Conservation (phyloP, 176 grass and related monocot genomes). For the Chrysopogon serrulatus region DNA sequence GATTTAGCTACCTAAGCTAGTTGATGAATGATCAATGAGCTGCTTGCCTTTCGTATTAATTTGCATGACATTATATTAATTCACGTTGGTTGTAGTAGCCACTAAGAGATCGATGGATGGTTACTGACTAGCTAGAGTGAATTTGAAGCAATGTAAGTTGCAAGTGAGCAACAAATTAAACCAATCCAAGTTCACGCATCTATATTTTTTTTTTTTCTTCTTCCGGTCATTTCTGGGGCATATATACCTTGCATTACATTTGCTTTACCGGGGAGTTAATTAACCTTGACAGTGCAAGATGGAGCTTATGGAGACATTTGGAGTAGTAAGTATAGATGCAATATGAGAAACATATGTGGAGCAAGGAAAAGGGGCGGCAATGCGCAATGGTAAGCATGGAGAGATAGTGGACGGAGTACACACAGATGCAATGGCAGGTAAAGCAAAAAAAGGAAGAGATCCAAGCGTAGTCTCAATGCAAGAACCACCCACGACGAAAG, state of each 20-base stretch:
- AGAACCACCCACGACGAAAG: slow-evolving; percentile 20
- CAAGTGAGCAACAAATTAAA: background rate
- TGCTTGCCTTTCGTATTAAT: too few species aligned
- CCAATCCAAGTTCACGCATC: background rate
- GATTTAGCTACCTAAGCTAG: slow-evolving; percentile 23
- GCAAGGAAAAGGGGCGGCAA: background rate
- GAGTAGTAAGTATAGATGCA: background rate
- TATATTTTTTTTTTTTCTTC: background rate
- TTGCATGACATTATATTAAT: too few species aligned
- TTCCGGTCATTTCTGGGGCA: too few species aligned
- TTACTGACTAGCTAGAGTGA: background rate
- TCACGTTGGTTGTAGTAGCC: too few species aligned
- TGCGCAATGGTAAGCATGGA: too few species aligned
- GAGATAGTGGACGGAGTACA: too few species aligned
- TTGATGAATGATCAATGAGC: too few species aligned
- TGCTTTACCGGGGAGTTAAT: background rate
- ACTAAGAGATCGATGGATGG: background rate
- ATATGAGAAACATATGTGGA: background rate
- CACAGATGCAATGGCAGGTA: background rate
- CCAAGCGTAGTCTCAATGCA: slow-evolving; percentile 36
- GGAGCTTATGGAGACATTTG: background rate
- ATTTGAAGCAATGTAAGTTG: background rate
- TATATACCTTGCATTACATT: background rate
- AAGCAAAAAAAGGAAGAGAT: slow-evolving; percentile 2
- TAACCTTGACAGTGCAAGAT: background rate